Evolutionary conservation across 164 flowering plant genomes (phyloP).

Genomic region (Magnolia officinalis): DNA sequence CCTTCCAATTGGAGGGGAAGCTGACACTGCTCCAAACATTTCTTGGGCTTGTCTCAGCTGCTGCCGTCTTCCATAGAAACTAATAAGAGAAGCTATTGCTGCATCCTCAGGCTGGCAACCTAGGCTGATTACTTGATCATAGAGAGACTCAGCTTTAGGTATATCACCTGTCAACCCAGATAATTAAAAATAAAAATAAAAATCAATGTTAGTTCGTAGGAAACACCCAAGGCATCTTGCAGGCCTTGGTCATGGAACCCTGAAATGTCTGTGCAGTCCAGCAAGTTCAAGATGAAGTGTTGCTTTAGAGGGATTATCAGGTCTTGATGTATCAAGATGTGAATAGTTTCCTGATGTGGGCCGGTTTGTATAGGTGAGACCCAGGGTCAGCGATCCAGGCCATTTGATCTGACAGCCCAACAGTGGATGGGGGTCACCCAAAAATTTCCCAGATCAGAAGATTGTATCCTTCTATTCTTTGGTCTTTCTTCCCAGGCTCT

Average conservation of each 20-base stretch:
- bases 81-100: slow-evolving; percentile 56
- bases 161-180: slow-evolving; percentile 43
- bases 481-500: no score
- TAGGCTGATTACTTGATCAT: slow-evolving; percentile 37
- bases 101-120: slow-evolving; percentile 44
- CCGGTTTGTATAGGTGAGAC: neutral
- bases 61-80: slow-evolving; percentile 45
- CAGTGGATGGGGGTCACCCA: no score
- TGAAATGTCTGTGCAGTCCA: neutral
- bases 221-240: neutral
- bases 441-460: no score
- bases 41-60: slow-evolving; percentile 50
- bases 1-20: slow-evolving; percentile 26
- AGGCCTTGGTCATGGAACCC: neutral
- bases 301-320: neutral
- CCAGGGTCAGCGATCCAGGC: neutral
- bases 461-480: no score
- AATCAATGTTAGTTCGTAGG: slow-evolving; percentile 11
- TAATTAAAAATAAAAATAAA: neutral
- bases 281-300: neutral
- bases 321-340: neutral
- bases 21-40: slow-evolving; percentile 34
- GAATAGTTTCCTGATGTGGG: neutral
- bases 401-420: no score
- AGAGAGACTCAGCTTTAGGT: slow-evolving; percentile 47